A percentile compares a stretch with the other conserved stretches of the same genome.
Conservation (phyloP, 2,329 filamentous ascomycete species). For the Fusarium globosum region DNA sequence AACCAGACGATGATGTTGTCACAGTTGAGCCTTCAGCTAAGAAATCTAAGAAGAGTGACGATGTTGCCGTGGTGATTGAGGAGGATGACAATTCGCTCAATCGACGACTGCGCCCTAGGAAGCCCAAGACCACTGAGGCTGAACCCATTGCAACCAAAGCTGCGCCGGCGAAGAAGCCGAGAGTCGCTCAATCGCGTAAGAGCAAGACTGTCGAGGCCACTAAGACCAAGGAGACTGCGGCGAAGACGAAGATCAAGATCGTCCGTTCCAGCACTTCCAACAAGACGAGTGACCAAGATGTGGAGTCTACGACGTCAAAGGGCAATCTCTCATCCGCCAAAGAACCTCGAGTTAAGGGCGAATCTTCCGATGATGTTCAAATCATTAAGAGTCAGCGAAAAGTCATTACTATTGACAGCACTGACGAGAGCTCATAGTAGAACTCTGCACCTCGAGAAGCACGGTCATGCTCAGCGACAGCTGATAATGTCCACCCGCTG, state of each 20-base stretch:
- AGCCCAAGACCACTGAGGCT: conserved; percentile 22
- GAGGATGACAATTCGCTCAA: conserved; percentile 29
- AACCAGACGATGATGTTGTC: background rate
- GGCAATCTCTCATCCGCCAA: background rate
- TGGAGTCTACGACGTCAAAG: background rate
- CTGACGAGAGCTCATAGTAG: conserved; percentile 36
- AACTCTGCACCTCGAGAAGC: conserved; percentile 5
- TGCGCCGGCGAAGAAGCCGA: conserved; percentile 18
- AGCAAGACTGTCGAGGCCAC: conserved; percentile 7
- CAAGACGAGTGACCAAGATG: conserved; percentile 1
- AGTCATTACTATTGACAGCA: conserved; percentile 30
- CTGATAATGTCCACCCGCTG: conserved; percentile 5
- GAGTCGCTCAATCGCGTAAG: conserved; percentile 8
- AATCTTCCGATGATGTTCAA: conserved; percentile 12
- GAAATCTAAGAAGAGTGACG: background rate
- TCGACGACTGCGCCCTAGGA: conserved; percentile 39
- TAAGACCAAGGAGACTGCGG: conserved; percentile 1
- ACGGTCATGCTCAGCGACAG: background rate
- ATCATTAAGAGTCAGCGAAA: conserved; percentile 22
- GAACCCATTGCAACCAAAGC: conserved; percentile 10
- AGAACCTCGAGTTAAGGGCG: background rate
- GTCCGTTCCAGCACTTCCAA: conserved; percentile 4
- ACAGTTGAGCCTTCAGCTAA: background rate
- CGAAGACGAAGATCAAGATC: conserved; percentile 12
- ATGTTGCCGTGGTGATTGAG: conserved; percentile 1